Base-by-base conservation (phyloP, 352 stramenopile species). In the Globisporangium iwayamae region DNA sequence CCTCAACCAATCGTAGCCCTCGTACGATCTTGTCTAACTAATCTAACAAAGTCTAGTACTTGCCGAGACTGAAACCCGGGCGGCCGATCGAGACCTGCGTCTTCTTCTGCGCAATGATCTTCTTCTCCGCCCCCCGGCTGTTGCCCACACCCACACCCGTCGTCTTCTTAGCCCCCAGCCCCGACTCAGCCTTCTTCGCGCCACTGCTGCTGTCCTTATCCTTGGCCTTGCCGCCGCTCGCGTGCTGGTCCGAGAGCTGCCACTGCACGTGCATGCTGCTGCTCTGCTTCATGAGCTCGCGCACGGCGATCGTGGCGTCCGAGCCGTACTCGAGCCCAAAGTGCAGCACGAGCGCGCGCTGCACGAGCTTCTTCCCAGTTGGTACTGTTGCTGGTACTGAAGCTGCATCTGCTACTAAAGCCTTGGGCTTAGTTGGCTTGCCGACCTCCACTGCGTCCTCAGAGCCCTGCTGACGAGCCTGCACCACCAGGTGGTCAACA, bases 251-350 rank as follows among this genome's bases (percentile, higher is more conserved):
- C 13, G 61, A 62, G 3, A 80, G 62, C 61, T 90, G 75, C 76
- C 78, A 84, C 61, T 89, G 83, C 20, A 90, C 79, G 62, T 90
- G 74, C 32, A 83, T 72, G 56, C 75, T 97, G 77, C 71, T 98
- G 75, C 71, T 97, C 71, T 89, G 85, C 73, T 98, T 98, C 67
- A 98, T 97, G 11, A 99, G 72, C 71, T 99, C 97, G 60, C 97
- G 85, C 51, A 99, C 75, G 8, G 91, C 94, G 66, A 98, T 97
- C 14, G 93, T 99, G 11, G 96, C 96, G 78, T 99, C 81, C 2
- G 75, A 87, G 22, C 76, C 79, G 51, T 83, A 84, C 18, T 77
- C 75, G 32, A 91, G 68, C 30, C 75, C 74, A 50, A 91, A 91
- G 51, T 83, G 72, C 9, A 93, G 72, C 30, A 86, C 67, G 25